phyloP scores from a whole-genome alignment of 2,329 filamentous ascomycete genomes.

The Cryoendolithus antarcticus region DNA sequence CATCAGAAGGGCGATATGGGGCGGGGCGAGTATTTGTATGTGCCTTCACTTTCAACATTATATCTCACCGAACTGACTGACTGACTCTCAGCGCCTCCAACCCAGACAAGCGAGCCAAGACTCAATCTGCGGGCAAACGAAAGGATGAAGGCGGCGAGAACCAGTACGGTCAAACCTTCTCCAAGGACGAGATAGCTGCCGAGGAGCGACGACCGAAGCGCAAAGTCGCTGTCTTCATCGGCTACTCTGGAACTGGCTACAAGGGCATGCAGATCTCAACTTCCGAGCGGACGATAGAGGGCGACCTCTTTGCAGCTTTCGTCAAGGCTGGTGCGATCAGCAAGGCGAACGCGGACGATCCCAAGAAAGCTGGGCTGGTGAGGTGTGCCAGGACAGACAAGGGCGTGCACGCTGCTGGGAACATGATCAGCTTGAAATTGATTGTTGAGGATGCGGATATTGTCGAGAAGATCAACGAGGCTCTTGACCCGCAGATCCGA shows the following conservation, averaged over 20 bases:
- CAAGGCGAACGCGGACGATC: slow-evolving; percentile 92
- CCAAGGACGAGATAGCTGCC: slow-evolving; percentile 72
- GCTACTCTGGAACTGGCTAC: slow-evolving; percentile 93
- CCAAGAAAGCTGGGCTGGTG: slow-evolving; percentile 88
- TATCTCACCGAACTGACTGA: slow-evolving; percentile 25
- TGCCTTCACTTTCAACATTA: slow-evolving; percentile 5
- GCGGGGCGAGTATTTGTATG: slow-evolving; percentile 52
- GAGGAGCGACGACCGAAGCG: slow-evolving; percentile 84
- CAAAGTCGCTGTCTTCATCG: slow-evolving; percentile 91
- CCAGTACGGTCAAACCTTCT: slow-evolving; percentile 36
- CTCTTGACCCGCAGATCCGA: slow-evolving; percentile 77
- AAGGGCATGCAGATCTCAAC: slow-evolving; percentile 78
- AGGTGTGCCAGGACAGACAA: slow-evolving; percentile 95
- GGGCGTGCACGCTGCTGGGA: slow-evolving; percentile 90
- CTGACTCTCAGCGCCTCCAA: slow-evolving; percentile 27
- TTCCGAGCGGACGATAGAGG: slow-evolving; percentile 78
- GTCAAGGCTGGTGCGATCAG: slow-evolving; percentile 86
- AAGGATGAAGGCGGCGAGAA: slow-evolving; percentile 29
- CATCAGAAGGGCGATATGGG: slow-evolving; percentile 56
- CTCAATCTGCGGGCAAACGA: slow-evolving; percentile 33
- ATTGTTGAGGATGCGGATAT: slow-evolving; percentile 87
- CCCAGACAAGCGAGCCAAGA: slow-evolving; percentile 36
- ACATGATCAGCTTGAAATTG: slow-evolving; percentile 87
- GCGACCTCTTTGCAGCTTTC: slow-evolving; percentile 85
- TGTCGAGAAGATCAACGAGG: slow-evolving; percentile 79